These are phyloP conservation scores for Avena eriantha DNA, from an alignment of 176 grass and related monocot genomes.

Conservation along the genomic window DNA sequence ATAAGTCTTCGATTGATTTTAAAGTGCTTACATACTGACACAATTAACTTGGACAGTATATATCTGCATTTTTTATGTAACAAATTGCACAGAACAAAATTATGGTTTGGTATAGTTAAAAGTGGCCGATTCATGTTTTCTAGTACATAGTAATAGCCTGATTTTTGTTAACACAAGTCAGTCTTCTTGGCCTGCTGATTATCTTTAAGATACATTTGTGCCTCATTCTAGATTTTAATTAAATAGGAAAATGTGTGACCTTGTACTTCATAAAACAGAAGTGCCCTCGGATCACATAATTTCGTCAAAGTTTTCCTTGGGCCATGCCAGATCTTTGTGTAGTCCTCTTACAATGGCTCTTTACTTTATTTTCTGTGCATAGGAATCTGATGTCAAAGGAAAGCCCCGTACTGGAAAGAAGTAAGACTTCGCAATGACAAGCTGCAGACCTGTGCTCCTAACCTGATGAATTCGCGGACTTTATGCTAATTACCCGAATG, in stretches of 20 bases:
- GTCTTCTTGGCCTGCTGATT: not conserved
- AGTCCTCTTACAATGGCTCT: not conserved
- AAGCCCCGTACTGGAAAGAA: conserved; percentile 80
- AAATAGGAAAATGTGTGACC: not conserved
- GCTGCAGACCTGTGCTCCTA: not conserved
- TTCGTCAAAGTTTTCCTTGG: not conserved
- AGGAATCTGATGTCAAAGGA: conserved; percentile 95
- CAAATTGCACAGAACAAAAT: not conserved
- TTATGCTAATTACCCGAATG: conserved; percentile 21
- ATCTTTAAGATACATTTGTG: not conserved
- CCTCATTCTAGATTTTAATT: conserved; percentile 10
- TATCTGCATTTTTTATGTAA: not conserved
- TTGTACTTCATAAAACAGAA: not conserved
- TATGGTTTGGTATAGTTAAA: not conserved
- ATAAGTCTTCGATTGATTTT: conserved; percentile 28
- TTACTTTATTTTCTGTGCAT: conserved; percentile 28
- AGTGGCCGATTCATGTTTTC: not conserved
- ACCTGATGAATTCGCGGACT: conserved; percentile 18
- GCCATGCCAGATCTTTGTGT: not conserved
- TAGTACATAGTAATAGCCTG: conserved; percentile 14
- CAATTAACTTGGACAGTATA: not conserved
- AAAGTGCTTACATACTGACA: not conserved
- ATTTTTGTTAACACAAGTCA: not conserved
- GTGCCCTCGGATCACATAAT: not conserved
- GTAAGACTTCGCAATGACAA: conserved; percentile 33